Evolutionary conservation across 2,329 filamentous ascomycete species (phyloP).

Genomic region (Lasiodiplodia hormozganensis): DNA sequence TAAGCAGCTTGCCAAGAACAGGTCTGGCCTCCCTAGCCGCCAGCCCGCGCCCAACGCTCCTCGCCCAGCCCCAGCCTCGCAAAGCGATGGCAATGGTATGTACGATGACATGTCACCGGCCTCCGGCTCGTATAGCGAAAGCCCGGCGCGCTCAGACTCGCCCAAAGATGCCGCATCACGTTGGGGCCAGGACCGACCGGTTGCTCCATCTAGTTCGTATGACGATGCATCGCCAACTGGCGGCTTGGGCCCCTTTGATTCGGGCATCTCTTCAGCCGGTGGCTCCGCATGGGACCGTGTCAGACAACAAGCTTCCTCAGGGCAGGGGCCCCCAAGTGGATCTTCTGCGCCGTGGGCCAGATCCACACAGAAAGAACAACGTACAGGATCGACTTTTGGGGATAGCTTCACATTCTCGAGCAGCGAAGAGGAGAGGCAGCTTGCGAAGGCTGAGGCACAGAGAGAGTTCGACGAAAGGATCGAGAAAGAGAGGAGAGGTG

Average conservation of each 20-base stretch:
- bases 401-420: constrained; percentile 55
- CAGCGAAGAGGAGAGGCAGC: constrained; percentile 51
- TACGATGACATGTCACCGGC: constrained; percentile 52
- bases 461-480: constrained; percentile 58
- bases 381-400: constrained; percentile 43
- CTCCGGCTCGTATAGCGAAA: constrained; percentile 41
- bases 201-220: constrained; percentile 32
- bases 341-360: constrained; percentile 30
- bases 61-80: neutral
- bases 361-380: constrained; percentile 37
- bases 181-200: constrained; percentile 31
- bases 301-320: constrained; percentile 42
- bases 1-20: constrained; percentile 7
- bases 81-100: constrained; percentile 8
- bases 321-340: constrained; percentile 33
- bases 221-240: constrained; percentile 48
- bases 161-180: neutral
- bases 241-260: constrained; percentile 44
- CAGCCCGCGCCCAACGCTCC: neutral
- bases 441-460: constrained; percentile 55
- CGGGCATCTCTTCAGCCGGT: constrained; percentile 30
- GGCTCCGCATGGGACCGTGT: constrained; percentile 55
- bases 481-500: constrained; percentile 57
- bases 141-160: constrained; percentile 41
- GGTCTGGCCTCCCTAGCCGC: neutral